Evolutionary conservation across 768 basidiomycete species (phyloP).

Genomic region (Mycena vitilis): DNA sequence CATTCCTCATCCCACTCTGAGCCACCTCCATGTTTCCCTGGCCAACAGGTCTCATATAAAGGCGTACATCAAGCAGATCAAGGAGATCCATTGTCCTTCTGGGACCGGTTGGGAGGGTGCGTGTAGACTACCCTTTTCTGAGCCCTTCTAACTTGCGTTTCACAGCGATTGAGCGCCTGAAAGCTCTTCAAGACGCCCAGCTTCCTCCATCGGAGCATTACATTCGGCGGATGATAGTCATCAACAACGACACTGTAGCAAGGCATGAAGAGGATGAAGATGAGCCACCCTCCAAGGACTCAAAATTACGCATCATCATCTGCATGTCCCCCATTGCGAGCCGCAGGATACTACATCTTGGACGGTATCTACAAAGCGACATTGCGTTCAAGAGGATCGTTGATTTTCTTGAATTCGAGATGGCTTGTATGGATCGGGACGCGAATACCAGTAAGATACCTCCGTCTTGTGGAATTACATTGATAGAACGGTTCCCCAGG

Average conservation of each 20-base stretch:
- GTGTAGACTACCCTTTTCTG: background rate
- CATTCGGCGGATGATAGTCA: conserved; percentile 23
- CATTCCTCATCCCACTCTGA: conserved; percentile 27
- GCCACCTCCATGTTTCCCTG: conserved; percentile 37
- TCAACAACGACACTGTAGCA: conserved; percentile 4
- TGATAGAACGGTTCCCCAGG: too few species aligned
- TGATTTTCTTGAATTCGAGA: conserved; percentile 44
- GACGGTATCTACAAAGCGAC: conserved; percentile 42
- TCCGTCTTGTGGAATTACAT: too few species aligned
- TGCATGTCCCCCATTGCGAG: conserved; percentile 42
- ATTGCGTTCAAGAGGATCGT: conserved; percentile 27
- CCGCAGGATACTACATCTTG: conserved; percentile 15
- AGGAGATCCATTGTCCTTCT: conserved; percentile 15
- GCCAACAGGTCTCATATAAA: conserved; percentile 36
- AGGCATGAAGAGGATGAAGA: conserved; percentile 32
- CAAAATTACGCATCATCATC: conserved; percentile 37
- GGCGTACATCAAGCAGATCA: conserved; percentile 31
- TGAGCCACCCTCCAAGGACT: background rate
- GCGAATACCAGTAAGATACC: conserved; percentile 39
- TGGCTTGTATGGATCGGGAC: conserved; percentile 36
- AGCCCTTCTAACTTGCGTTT: background rate
- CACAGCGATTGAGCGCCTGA: background rate
- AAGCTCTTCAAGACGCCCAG: background rate
- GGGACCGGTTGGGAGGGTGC: conserved; percentile 37
- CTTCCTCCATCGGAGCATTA: background rate